Evolutionary conservation across 2,329 filamentous ascomycete species (phyloP).

Genomic region (Biscogniauxia marginata): DNA sequence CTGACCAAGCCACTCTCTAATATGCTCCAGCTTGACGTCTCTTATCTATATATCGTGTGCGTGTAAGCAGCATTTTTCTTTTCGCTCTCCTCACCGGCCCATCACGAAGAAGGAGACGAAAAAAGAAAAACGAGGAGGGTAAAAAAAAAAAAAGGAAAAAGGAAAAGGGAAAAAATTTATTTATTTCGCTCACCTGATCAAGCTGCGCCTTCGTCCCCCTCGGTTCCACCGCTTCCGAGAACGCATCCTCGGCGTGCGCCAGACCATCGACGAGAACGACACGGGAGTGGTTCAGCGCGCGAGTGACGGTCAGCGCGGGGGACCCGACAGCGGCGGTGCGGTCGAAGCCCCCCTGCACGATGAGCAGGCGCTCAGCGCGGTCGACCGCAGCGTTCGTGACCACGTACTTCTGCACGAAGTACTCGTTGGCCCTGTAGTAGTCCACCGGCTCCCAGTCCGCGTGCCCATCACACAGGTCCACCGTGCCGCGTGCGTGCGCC

Average conservation of each 20-base stretch:
- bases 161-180: background rate
- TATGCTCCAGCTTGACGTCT: constrained; percentile 16
- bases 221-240: constrained; percentile 17
- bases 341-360: constrained; percentile 16
- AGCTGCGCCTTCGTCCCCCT: constrained; percentile 15
- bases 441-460: constrained; percentile 8
- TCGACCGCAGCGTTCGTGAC: constrained; percentile 13
- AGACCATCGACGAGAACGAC: constrained; percentile 12
- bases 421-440: constrained; percentile 17
- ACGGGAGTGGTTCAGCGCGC: constrained; percentile 14
- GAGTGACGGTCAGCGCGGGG: constrained; percentile 6
- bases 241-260: constrained; percentile 17
- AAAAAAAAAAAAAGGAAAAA: background rate
- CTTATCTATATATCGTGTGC: constrained; percentile 12
- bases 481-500: constrained; percentile 10
- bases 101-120: too few relatives aligned
- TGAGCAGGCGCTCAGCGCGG: constrained; percentile 10
- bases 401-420: constrained; percentile 19
- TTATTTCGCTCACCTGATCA: constrained; percentile 14
- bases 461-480: constrained; percentile 10
- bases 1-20: constrained; percentile 19
- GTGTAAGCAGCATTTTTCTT: too few relatives aligned
- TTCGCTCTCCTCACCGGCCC: too few relatives aligned
- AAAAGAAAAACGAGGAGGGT: too few relatives aligned
- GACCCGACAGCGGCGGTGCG: constrained; percentile 18